phyloP scores from a whole-genome alignment of 345 rosid species.

The Euphorbia pulcherrima region DNA sequence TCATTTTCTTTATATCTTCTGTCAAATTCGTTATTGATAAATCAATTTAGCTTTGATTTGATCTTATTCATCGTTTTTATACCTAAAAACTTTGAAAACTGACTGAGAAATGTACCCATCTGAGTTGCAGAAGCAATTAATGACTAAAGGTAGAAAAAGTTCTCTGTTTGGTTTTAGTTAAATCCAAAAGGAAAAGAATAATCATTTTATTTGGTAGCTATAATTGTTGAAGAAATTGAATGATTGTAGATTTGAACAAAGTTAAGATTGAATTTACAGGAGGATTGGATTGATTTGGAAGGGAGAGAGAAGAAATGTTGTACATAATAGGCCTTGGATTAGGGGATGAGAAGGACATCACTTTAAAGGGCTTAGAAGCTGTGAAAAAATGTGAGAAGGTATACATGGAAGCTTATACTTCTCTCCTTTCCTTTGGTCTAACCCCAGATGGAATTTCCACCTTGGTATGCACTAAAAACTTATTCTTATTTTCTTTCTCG shows the following conservation, averaged over 20 bases:
- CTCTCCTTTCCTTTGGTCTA: slow-evolving; percentile 85
- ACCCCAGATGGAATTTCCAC: slow-evolving; percentile 64
- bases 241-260: background rate
- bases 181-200: no score
- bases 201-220: no score
- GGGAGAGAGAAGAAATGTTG: slow-evolving; percentile 43
- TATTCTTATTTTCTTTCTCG: background rate
- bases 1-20: no score
- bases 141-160: no score
- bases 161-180: no score
- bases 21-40: no score
- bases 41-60: no score
- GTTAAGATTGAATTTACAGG: background rate
- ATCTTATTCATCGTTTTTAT: no score
- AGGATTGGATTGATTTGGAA: slow-evolving; percentile 16
- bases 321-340: slow-evolving; percentile 79
- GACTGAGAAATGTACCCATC: no score
- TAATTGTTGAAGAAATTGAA: background rate
- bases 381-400: slow-evolving; percentile 69
- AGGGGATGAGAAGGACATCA: slow-evolving; percentile 81
- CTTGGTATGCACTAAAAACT: slow-evolving; percentile 35
- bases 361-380: slow-evolving; percentile 75
- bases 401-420: slow-evolving; percentile 90
- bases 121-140: no score
- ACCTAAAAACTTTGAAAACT: no score